phyloP scores from a whole-genome alignment of 768 basidiomycete genomes.

The Mycena vulgaris region DNA sequence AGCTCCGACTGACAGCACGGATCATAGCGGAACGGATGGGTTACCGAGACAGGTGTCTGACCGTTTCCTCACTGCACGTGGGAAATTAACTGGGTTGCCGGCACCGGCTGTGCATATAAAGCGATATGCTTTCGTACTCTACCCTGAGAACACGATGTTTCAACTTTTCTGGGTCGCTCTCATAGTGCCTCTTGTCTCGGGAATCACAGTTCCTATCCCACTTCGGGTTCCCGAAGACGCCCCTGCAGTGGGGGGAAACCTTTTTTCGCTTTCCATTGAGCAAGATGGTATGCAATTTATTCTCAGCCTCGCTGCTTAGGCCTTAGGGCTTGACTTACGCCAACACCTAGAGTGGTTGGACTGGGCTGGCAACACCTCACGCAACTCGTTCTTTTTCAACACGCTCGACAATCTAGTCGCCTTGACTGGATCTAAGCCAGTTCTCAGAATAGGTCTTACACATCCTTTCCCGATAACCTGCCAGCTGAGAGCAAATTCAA shows the following conservation, averaged over 20 bases:
- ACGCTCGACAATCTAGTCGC: constrained; percentile 68
- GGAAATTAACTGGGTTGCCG: no score
- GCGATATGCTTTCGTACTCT: not conserved
- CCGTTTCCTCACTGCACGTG: no score
- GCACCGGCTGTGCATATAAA: constrained; percentile 5
- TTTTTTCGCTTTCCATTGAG: constrained; percentile 78
- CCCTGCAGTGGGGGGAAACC: constrained; percentile 56
- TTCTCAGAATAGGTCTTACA: constrained; percentile 65
- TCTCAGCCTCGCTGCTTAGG: no score
- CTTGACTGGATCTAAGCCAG: constrained; percentile 68
- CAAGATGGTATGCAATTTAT: constrained; percentile 60
- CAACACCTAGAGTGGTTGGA: constrained; percentile 67
- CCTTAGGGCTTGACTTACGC: not conserved
- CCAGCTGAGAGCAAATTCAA: not conserved
- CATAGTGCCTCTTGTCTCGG: constrained; percentile 27
- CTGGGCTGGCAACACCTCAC: constrained; percentile 69
- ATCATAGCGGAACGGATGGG: no score
- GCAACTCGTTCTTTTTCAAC: constrained; percentile 77
- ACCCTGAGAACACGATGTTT: constrained; percentile 1
- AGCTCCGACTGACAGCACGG: no score
- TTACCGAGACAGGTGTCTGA: no score
- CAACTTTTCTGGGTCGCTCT: constrained; percentile 15
- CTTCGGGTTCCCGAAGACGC: constrained; percentile 53
- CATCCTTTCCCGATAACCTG: not conserved
- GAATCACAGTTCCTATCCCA: constrained; percentile 57